Percentiles rank a stretch among this genome's conserved stretches.
These are phyloP conservation scores for Nannizzia gypsea DNA, from an alignment of 2,329 filamentous ascomycete genomes.

Conservation along the genomic window DNA sequence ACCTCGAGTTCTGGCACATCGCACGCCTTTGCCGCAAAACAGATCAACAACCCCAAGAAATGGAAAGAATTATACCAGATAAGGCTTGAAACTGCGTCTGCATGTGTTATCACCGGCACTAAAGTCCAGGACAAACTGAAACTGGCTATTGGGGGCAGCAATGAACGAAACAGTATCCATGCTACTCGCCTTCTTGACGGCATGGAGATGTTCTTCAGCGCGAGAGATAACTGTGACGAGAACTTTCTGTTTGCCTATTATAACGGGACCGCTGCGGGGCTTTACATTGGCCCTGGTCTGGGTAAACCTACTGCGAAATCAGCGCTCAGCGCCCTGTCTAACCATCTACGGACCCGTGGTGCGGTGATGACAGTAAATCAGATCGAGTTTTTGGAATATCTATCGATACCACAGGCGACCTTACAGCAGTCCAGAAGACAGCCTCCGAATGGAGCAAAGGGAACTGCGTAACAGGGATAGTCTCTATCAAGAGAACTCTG, in stretches of 20 bases:
- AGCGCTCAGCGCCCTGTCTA: background rate
- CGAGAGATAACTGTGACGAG: constrained; percentile 6
- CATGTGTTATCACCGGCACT: background rate
- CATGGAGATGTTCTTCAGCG: constrained; percentile 2
- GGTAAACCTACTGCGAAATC: constrained; percentile 4
- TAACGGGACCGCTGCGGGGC: background rate
- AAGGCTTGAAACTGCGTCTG: constrained; percentile 1
- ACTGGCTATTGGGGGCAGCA: background rate
- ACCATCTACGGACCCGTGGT: background rate
- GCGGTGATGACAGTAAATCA: background rate
- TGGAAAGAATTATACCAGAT: background rate
- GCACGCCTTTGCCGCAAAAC: background rate
- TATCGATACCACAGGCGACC: constrained; percentile 2
- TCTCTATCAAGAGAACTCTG: no score
- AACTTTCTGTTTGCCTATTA: constrained; percentile 6
- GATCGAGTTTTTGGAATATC: constrained; percentile 4
- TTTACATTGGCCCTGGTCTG: constrained; percentile 3
- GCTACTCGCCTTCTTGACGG: background rate
- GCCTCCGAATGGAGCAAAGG: constrained; percentile 1
- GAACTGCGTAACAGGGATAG: background rate
- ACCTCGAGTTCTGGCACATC: background rate
- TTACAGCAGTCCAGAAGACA: background rate
- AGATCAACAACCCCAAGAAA: background rate
- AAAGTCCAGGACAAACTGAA: background rate
- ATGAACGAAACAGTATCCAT: background rate